Base-by-base conservation (phyloP, 148 eudicot genomes). In the Rhododendron simsii region DNA sequence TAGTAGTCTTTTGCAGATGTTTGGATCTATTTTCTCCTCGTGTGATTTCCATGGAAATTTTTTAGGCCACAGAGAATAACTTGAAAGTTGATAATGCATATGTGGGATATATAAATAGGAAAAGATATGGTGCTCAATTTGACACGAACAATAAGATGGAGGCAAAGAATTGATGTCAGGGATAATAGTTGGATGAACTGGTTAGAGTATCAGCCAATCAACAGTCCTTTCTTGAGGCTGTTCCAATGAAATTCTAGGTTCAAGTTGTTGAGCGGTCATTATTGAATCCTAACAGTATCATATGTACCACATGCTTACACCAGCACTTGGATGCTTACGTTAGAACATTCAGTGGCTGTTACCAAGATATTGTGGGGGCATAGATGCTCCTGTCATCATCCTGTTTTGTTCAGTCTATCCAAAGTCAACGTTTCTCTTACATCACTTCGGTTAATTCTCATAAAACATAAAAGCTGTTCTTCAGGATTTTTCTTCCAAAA, bases 331-430 rank as follows among this genome's bases (percentile, higher is more conserved):
- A 67, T 83, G 28, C 35, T 59, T 41, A 83, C 13, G 15, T 45
- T 83, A 67, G 78, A 69, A 67, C 23, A 83, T 47, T 67, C 57
- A 67, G 61, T 83, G 78, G 59, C 45, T 13, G 16, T 67, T 37
- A 8, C 57, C 77, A 83, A 65, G 57, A 67, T 83, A 39, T 83
- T 44, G 85, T 65, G 77, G 77, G 84, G 41, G 41, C 53, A 67
- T 45, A 50, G 59, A 83, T 83, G 45, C 77, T 65, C 41, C 55
- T 45, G 39, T 67, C 55, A 9, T 45, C 18, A 3, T 83, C 37
- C 53, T 82, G 35, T 39, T 82, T 45, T 15, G 51, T 41, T 59
- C 6, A 26, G 75, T 69, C 75, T n/a, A 7, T 61, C 67, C 6
- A 3, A 59, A 1, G 65, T 59, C 69, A 51, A 12, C 30, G 0